These are phyloP conservation scores for Elaeis oleifera DNA, from an alignment of 202 grass and related monocot species.

Conservation along the genomic window DNA sequence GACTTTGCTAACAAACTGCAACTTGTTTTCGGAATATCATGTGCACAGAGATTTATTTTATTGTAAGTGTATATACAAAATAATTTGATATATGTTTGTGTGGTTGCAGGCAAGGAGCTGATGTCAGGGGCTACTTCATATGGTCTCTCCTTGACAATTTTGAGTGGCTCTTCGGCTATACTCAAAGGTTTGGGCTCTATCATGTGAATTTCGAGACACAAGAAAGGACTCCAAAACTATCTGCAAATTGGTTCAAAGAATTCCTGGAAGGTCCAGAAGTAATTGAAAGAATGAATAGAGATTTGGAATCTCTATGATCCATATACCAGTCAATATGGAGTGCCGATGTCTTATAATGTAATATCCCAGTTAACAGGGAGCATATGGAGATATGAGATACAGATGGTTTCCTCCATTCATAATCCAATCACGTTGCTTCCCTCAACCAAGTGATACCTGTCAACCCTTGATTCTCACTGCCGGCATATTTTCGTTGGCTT, in stretches of 20 bases:
- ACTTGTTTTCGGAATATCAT: slow-evolving; percentile 28
- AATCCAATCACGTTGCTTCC: too few relatives aligned
- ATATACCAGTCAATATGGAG: too few relatives aligned
- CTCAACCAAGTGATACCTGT: too few relatives aligned
- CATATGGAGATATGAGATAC: too few relatives aligned
- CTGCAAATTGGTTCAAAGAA: slow-evolving; percentile 46
- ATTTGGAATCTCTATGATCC: too few relatives aligned
- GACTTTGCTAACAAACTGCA: background rate
- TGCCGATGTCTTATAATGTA: too few relatives aligned
- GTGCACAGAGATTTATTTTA: slow-evolving; percentile 26
- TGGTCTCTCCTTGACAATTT: slow-evolving; percentile 57
- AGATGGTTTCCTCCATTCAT: too few relatives aligned
- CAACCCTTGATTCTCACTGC: too few relatives aligned
- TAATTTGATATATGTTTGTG: background rate
- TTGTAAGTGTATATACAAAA: background rate
- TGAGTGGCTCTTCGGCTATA: slow-evolving; percentile 40
- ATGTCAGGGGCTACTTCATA: slow-evolving; percentile 56
- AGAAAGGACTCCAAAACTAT: slow-evolving; percentile 36
- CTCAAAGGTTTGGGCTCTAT: slow-evolving; percentile 34
- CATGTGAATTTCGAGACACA: slow-evolving; percentile 51
- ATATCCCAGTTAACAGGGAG: too few relatives aligned
- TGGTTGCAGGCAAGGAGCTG: slow-evolving; percentile 35
- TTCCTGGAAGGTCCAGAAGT: slow-evolving; percentile 36
- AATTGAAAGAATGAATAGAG: too few relatives aligned
- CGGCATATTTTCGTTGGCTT: too few relatives aligned